phyloP scores from a whole-genome alignment of 2,329 filamentous ascomycete genomes.

The Zelopaecilomyces penicillatus region DNA sequence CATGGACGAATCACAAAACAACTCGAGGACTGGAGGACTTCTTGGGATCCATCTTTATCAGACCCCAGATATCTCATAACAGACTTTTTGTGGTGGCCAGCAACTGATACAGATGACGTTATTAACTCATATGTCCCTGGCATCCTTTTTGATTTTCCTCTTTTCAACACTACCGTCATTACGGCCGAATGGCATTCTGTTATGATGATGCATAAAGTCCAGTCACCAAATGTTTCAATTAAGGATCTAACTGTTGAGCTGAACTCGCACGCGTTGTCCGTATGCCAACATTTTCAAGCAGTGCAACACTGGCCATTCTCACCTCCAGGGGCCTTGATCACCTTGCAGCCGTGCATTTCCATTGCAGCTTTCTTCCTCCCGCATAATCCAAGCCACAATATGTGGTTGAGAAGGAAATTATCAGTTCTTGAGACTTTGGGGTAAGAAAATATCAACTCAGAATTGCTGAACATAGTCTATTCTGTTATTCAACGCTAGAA shows the following conservation, averaged over 20 bases:
- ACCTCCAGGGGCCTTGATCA: constrained; percentile 61
- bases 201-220: constrained; percentile 71
- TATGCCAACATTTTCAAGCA: constrained; percentile 72
- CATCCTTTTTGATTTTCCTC: constrained; percentile 58
- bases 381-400: constrained; percentile 59
- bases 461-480: no score
- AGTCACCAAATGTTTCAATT: constrained; percentile 51
- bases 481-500: background rate
- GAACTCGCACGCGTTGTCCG: constrained; percentile 53
- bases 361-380: constrained; percentile 76
- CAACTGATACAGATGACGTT: constrained; percentile 54
- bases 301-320: constrained; percentile 63
- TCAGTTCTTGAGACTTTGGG: constrained; percentile 70
- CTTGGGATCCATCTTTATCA: constrained; percentile 53
- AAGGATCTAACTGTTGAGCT: constrained; percentile 46
- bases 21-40: constrained; percentile 42
- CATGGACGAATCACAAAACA: constrained; percentile 44
- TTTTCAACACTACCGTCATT: constrained; percentile 68
- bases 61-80: constrained; percentile 55
- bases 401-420: constrained; percentile 75
- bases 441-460: constrained; percentile 39
- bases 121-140: constrained; percentile 65
- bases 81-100: constrained; percentile 48
- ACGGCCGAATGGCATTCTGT: constrained; percentile 71
- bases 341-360: constrained; percentile 66